A percentile compares a stretch with the other conserved stretches of the same genome.
phyloP scores from a whole-genome alignment of 139 green algal genomes.

The Chlamydomonas urium region DNA sequence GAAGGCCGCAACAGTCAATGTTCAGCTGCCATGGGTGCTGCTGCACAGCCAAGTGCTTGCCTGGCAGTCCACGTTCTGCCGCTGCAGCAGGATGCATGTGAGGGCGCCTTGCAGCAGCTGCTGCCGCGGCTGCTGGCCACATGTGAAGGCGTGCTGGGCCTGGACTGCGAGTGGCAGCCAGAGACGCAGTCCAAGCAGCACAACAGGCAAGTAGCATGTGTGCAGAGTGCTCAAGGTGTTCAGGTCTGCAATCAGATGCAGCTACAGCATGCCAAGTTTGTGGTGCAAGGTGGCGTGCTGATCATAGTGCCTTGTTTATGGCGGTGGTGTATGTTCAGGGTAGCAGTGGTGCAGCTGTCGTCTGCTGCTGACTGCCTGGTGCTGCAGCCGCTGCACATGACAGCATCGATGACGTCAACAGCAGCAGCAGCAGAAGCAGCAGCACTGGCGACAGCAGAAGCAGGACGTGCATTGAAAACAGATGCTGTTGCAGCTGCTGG shows the following conservation, averaged over 20 bases:
- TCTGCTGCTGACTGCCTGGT: slow-evolving; percentile 1
- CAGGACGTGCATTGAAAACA: no score
- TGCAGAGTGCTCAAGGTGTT: not conserved
- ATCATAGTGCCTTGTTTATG: not conserved
- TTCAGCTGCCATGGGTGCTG: no score
- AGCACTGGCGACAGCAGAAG: not conserved
- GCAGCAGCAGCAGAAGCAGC: slow-evolving; percentile 4
- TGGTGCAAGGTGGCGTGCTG: not conserved
- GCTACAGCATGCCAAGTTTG: not conserved
- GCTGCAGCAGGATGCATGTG: not conserved
- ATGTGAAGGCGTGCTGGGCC: not conserved
- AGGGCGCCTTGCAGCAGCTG: not conserved
- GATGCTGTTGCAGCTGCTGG: not conserved
- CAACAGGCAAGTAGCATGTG: not conserved
- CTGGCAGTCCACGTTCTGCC: not conserved
- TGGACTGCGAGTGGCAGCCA: slow-evolving; percentile 15
- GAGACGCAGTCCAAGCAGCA: not conserved
- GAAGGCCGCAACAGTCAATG: no score
- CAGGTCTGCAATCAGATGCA: not conserved
- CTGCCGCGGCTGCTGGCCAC: not conserved
- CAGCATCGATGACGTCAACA: not conserved
- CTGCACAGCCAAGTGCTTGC: no score
- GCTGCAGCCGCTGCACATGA: not conserved
- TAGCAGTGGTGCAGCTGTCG: slow-evolving; percentile 5
- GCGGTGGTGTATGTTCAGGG: not conserved